Evolutionary conservation across 1,284 basidiomycete genomes (phyloP).

Genomic region (Athelia sp.): DNA sequence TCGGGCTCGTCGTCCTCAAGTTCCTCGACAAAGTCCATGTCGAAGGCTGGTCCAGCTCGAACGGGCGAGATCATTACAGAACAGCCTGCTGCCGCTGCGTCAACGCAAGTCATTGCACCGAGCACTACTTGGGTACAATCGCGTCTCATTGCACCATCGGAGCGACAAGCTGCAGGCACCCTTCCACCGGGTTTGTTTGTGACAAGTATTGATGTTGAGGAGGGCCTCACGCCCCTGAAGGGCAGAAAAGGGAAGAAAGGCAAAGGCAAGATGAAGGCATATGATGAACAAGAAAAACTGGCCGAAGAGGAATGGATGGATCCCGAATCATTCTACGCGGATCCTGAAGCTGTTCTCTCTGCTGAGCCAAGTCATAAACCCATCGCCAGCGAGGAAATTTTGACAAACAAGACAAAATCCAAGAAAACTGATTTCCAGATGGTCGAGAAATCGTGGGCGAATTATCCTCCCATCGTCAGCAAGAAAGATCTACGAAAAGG

Average conservation of each 20-base stretch:
- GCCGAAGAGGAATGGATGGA: conserved; percentile 7
- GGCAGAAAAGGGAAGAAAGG: conserved; percentile 17
- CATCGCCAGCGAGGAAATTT: not conserved
- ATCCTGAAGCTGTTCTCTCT: conserved; percentile 4
- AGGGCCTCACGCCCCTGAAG: conserved; percentile 30
- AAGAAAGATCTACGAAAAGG: conserved; percentile 29
- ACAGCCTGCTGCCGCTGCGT: not conserved
- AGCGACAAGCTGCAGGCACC: conserved; percentile 41
- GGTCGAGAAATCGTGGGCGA: conserved; percentile 38
- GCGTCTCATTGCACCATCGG: conserved; percentile 60
- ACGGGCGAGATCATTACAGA: not conserved
- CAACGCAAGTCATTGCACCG: not conserved
- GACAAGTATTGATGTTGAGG: conserved; percentile 64
- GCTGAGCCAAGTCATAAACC: not conserved
- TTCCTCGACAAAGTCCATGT: not conserved
- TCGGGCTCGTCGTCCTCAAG: not conserved
- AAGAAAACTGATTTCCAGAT: conserved; percentile 29
- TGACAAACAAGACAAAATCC: not conserved
- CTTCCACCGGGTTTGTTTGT: conserved; percentile 63
- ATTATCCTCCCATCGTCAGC: conserved; percentile 23
- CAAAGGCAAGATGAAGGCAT: conserved; percentile 7
- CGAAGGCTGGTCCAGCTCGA: not conserved
- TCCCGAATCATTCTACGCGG: conserved; percentile 17
- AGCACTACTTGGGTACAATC: conserved; percentile 13
- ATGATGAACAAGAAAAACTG: conserved; percentile 6